Conservation (phyloP, 148 eudicot genomes). For the Arbutus unedo region DNA sequence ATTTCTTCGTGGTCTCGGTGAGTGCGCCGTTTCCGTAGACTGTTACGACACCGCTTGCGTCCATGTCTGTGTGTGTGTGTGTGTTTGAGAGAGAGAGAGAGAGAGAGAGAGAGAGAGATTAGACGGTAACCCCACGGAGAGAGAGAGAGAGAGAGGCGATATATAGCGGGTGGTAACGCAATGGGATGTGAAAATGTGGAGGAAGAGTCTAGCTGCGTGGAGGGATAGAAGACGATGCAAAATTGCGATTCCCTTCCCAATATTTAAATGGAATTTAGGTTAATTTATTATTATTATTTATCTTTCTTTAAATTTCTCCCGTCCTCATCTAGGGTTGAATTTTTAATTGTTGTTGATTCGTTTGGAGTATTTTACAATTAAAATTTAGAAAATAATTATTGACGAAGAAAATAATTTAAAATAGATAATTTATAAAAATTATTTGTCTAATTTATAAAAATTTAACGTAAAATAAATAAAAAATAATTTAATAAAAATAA, state of each 20-base stretch:
- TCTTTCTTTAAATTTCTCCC: too few species aligned
- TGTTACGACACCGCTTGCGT: constrained; percentile 61
- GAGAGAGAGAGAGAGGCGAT: background rate
- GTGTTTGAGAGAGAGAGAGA: background rate
- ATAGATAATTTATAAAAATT: too few species aligned
- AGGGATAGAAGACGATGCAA: background rate
- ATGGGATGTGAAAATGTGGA: background rate
- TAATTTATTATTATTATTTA: too few species aligned
- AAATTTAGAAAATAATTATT: too few species aligned
- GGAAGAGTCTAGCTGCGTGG: background rate
- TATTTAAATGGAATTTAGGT: background rate
- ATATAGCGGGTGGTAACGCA: background rate
- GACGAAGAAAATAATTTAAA: too few species aligned
- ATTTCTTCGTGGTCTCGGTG: constrained; percentile 63
- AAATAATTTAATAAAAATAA: too few species aligned
- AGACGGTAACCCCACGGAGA: background rate
- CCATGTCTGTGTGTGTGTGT: constrained; percentile 22
- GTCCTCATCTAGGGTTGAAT: too few species aligned
- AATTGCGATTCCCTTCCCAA: background rate
- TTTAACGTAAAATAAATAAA: too few species aligned
- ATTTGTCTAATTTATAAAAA: too few species aligned
- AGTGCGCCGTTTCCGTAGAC: constrained; percentile 67
- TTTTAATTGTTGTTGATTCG: too few species aligned
- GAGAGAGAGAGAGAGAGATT: background rate
- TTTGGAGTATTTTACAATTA: too few species aligned